phyloP scores from a whole-genome alignment of 2,329 filamentous ascomycete genomes.

The Aspergillus niger region DNA sequence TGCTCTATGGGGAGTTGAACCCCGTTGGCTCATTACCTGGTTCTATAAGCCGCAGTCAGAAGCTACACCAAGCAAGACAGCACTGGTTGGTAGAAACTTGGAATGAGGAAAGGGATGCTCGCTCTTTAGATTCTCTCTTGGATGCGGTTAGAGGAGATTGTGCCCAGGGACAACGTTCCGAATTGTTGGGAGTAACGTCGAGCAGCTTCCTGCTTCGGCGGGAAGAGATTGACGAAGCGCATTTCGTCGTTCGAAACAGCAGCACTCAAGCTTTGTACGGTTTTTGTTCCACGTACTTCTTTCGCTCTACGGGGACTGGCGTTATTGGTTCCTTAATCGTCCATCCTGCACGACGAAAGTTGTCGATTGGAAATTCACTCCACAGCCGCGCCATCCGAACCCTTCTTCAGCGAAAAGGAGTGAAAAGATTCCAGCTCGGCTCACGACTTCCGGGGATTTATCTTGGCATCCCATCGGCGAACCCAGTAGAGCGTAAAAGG shows the following conservation, averaged over 20 bases:
- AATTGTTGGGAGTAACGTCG: conserved; percentile 69
- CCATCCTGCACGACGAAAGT: conserved; percentile 78
- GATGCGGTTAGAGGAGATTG: conserved; percentile 65
- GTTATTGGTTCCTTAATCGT: conserved; percentile 87
- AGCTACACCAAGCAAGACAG: conserved; percentile 83
- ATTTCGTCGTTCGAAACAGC: conserved; percentile 92
- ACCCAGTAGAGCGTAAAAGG: conserved; percentile 61
- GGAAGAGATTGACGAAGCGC: conserved; percentile 71
- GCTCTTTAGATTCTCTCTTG: conserved; percentile 74
- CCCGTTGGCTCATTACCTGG: conserved; percentile 62
- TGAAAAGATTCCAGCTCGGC: conserved; percentile 81
- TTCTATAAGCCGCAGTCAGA: conserved; percentile 82
- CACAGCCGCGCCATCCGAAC: conserved; percentile 81
- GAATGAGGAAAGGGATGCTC: conserved; percentile 73
- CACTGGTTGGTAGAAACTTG: conserved; percentile 94
- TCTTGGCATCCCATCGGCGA: conserved; percentile 74
- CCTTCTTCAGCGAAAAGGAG: conserved; percentile 68
- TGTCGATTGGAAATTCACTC: conserved; percentile 87
- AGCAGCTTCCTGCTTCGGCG: conserved; percentile 75
- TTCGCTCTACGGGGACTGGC: conserved; percentile 68
- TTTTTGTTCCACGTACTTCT: conserved; percentile 86
- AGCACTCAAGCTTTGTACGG: conserved; percentile 89
- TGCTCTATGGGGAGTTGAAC: conserved; percentile 74
- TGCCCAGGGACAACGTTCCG: conserved; percentile 65
- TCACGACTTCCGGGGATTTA: conserved; percentile 82